Evolutionary conservation across 176 grass and related monocot genomes (phyloP).

Genomic region (Oryza longistaminata): DNA sequence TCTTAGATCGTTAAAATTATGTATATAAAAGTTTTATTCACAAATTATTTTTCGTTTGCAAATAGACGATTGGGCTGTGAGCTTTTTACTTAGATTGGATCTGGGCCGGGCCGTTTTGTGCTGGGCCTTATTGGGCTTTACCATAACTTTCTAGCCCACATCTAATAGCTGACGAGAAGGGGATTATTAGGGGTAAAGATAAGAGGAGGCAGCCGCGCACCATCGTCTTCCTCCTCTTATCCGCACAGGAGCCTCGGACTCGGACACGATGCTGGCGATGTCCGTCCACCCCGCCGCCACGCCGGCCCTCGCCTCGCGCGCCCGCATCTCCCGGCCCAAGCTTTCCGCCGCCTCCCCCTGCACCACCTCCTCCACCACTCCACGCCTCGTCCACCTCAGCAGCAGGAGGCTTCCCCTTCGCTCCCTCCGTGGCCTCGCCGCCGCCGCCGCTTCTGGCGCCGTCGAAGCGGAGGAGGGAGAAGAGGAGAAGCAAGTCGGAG

Average conservation of each 20-base stretch:
- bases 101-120: too few relatives aligned
- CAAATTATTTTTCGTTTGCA: too few relatives aligned
- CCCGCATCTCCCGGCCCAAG: constrained; percentile 5
- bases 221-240: constrained; percentile 48
- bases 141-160: background rate
- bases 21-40: too few relatives aligned
- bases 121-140: background rate
- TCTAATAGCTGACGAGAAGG: background rate
- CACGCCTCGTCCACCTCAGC: background rate
- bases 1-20: too few relatives aligned
- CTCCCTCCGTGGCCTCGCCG: constrained; percentile 30
- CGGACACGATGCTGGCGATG: constrained; percentile 47
- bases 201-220: background rate
- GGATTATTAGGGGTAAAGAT: constrained; percentile 5
- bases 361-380: background rate
- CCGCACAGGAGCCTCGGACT: constrained; percentile 10
- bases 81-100: too few relatives aligned
- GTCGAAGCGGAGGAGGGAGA: constrained; percentile 33
- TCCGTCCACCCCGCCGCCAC: constrained; percentile 45
- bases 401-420: constrained; percentile 16
- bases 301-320: constrained; percentile 9
- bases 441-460: constrained; percentile 39
- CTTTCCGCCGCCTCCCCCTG: constrained; percentile 26
- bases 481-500: constrained; percentile 1
- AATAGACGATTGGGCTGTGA: too few relatives aligned